Conservation (phyloP, 495 filamentous ascomycete genomes). For the Viridothelium virens region DNA sequence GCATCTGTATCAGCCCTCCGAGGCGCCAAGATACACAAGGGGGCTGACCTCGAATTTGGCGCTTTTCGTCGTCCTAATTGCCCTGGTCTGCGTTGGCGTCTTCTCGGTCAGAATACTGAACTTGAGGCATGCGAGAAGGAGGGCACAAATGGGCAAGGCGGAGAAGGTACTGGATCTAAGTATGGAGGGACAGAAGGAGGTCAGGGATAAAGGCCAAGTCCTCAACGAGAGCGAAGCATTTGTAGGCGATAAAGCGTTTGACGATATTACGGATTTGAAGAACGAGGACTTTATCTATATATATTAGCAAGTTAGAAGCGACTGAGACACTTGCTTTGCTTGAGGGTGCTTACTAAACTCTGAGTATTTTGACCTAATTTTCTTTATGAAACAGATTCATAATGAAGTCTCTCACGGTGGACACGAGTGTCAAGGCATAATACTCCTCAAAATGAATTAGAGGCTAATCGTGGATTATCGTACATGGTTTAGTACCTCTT, state of each 20-base stretch:
- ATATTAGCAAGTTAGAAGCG: conserved; percentile 16
- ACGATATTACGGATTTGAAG: conserved; percentile 30
- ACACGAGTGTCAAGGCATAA: too few species aligned
- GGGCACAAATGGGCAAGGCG: conserved; percentile 3
- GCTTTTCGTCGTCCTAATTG: conserved; percentile 21
- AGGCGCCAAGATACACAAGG: conserved; percentile 11
- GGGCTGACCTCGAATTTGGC: too few species aligned
- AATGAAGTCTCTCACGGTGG: too few species aligned
- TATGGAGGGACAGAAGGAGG: conserved; percentile 13
- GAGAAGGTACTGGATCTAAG: background rate
- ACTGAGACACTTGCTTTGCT: too few species aligned
- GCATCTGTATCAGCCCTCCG: conserved; percentile 19
- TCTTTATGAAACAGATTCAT: too few species aligned
- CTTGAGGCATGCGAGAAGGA: conserved; percentile 16
- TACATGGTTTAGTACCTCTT: too few species aligned
- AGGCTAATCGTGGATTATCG: too few species aligned
- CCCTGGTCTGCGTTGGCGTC: conserved; percentile 3
- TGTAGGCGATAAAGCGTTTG: conserved; percentile 30
- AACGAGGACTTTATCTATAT: conserved; percentile 35
- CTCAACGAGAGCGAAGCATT: conserved; percentile 13
- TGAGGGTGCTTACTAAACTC: too few species aligned
- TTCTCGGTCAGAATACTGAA: conserved; percentile 9
- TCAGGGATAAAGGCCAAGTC: conserved; percentile 16
- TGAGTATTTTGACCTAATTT: too few species aligned
- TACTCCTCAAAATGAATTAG: too few species aligned